These are phyloP conservation scores for Colletotrichum karsti DNA, from an alignment of 2,329 filamentous ascomycete genomes.

Conservation along the genomic window DNA sequence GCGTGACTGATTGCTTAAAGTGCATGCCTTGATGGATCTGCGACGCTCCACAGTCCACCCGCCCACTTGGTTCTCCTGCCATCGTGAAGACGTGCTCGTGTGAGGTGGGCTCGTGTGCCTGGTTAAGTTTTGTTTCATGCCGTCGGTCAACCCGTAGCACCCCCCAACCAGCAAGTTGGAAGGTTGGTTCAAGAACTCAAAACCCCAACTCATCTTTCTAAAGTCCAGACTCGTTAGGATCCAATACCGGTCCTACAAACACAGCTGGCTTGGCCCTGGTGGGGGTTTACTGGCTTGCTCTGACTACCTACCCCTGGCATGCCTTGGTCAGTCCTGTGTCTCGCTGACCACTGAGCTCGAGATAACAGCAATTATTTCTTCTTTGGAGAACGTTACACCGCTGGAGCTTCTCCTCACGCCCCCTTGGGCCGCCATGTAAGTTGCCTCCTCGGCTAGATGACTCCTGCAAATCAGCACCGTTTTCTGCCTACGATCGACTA, in stretches of 20 bases:
- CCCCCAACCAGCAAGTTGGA: background rate
- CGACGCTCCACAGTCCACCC: background rate
- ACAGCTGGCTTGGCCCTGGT: too few species aligned
- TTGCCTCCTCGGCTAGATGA: background rate
- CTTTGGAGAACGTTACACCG: background rate
- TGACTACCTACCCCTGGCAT: too few species aligned
- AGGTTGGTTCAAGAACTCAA: background rate
- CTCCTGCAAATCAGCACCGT: background rate
- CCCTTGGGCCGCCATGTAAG: background rate
- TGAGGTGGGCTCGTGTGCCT: background rate
- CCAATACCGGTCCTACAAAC: too few species aligned
- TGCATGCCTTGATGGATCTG: conserved; percentile 4
- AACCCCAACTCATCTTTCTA: background rate
- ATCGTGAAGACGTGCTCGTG: background rate
- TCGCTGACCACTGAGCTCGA: background rate
- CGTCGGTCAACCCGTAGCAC: background rate
- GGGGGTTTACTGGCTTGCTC: too few species aligned
- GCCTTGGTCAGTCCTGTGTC: background rate
- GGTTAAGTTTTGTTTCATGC: conserved; percentile 6
- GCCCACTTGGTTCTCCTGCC: background rate
- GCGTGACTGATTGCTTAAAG: too few species aligned
- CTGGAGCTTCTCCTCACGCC: background rate
- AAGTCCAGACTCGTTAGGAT: too few species aligned
- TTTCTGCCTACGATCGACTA: background rate
- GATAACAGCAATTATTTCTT: background rate